Evolutionary conservation across 192 early-diverging fungal species (phyloP), one percentile per base, ranked within the genome.

Genomic region (Neocallimastix lanati): DNA sequence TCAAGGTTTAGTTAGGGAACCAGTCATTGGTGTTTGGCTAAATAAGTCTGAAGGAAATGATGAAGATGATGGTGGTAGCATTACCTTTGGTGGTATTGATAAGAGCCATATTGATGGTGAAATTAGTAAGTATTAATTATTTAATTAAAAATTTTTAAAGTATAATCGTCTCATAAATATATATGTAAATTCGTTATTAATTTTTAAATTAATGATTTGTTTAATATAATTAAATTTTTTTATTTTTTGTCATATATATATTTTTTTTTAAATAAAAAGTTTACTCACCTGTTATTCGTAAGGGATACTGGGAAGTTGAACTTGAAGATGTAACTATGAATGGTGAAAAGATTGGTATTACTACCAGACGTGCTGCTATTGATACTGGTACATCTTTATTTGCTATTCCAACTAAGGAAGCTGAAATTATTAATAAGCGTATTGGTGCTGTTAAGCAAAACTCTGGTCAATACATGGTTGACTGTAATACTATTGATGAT

Each of bases 291-390:
- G 92, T 99, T 79, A 87, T 90, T 58, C 92, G 95, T 82, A 95
- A 95, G 85, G 96, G 90, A 0, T 99, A 99, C 87, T 99, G 97
- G 97, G 97, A 99, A 86, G 94, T 98, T 76, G 91, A 92, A 30
- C 85, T 99, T 25, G 86, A 92, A 79, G 88, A 91, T 80, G 88
- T 95, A 76, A 88, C 85, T 77, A 89, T 98, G 80, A 95, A 91
- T 80, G 93, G 91, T 58, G 90, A 92, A n/a, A 87, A 91, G 29
- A 82, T 95, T 16, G 67, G 76, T 28, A 28, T 87, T 18, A 83
- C 81, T 13, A 77, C 80, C 82, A 89, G 30, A n/a, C 90, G 92
- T 28, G 94, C 95, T 14, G 95, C 94, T 29, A 96, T 98, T 81
- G 95, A 98, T 83, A 97, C 96, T 14, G 95, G 96, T 5, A 89